phyloP scores from a whole-genome alignment of 176 grass and related monocot genomes.

The Zoysia pacifica region DNA sequence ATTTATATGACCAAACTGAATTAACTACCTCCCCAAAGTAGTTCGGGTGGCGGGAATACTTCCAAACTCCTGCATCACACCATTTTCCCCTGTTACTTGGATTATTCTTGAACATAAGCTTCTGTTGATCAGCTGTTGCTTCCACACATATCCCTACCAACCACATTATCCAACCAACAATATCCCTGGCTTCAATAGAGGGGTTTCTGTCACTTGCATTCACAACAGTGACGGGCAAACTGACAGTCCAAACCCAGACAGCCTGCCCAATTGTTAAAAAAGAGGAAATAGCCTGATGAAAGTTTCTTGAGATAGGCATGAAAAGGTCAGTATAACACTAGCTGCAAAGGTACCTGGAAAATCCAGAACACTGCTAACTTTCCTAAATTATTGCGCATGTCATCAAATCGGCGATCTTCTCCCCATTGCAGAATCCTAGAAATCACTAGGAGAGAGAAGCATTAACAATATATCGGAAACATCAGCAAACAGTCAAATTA shows the following conservation, averaged over 20 bases:
- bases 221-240: conserved; percentile 89
- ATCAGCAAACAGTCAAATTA: background rate
- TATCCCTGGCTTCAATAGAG: conserved; percentile 65
- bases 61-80: conserved; percentile 84
- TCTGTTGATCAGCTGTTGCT: conserved; percentile 85
- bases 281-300: conserved; percentile 4
- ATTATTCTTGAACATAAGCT: conserved; percentile 84
- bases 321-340: conserved; percentile 18
- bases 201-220: conserved; percentile 75
- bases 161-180: conserved; percentile 98
- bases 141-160: conserved; percentile 58
- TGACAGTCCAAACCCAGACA: conserved; percentile 91
- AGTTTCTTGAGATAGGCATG: conserved; percentile 13
- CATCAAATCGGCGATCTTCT: conserved; percentile 80
- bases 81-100: conserved; percentile 74
- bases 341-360: conserved; percentile 65
- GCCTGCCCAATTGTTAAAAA: conserved; percentile 51
- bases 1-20: conserved; percentile 7
- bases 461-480: conserved; percentile 5
- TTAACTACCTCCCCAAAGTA: conserved; percentile 90
- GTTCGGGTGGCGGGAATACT: conserved; percentile 92
- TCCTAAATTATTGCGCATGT: conserved; percentile 78
- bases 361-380: conserved; percentile 86
- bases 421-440: conserved; percentile 92
- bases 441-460: conserved; percentile 20